phyloP scores from a whole-genome alignment of 768 basidiomycete species.

The Russula earlei region DNA sequence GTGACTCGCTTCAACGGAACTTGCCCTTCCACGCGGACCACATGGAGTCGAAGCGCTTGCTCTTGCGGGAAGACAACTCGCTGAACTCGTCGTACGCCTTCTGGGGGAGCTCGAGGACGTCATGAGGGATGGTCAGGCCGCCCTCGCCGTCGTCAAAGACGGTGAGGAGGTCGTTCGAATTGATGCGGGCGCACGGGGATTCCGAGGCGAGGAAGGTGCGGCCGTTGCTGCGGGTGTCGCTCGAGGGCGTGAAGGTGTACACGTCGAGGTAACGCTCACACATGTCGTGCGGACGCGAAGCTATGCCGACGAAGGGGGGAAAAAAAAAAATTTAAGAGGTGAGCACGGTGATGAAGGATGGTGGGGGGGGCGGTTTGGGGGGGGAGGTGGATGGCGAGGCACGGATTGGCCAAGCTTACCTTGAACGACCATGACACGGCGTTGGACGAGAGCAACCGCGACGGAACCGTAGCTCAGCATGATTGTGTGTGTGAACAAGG shows the following conservation, averaged over 20 bases:
- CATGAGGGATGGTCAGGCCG: conserved; percentile 27
- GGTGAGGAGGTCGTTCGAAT: conserved; percentile 46
- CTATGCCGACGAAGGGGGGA: conserved; percentile 27
- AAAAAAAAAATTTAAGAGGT: background rate
- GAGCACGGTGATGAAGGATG: background rate
- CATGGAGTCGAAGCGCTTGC: conserved; percentile 47
- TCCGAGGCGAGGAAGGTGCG: conserved; percentile 54
- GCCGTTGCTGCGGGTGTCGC: conserved; percentile 26
- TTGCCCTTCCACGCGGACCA: conserved; percentile 42
- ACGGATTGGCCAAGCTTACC: conserved; percentile 30
- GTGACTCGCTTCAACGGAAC: conserved; percentile 14
- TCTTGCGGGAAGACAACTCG: conserved; percentile 42
- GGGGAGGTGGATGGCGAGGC: background rate
- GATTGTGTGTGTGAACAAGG: background rate
- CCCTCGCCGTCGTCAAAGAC: conserved; percentile 43
- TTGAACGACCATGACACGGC: conserved; percentile 60
- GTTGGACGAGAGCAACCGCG: conserved; percentile 61
- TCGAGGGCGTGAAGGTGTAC: conserved; percentile 53
- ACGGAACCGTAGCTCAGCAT: conserved; percentile 38
- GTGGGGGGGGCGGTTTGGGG: background rate
- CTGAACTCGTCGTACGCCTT: conserved; percentile 50
- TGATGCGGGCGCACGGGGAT: conserved; percentile 54
- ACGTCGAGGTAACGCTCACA: conserved; percentile 58
- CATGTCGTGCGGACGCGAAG: conserved; percentile 43
- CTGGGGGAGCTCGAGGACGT: conserved; percentile 57